phyloP scores from a whole-genome alignment of 2,329 filamentous ascomycete genomes.

The Aspergillus eucalypticola region DNA sequence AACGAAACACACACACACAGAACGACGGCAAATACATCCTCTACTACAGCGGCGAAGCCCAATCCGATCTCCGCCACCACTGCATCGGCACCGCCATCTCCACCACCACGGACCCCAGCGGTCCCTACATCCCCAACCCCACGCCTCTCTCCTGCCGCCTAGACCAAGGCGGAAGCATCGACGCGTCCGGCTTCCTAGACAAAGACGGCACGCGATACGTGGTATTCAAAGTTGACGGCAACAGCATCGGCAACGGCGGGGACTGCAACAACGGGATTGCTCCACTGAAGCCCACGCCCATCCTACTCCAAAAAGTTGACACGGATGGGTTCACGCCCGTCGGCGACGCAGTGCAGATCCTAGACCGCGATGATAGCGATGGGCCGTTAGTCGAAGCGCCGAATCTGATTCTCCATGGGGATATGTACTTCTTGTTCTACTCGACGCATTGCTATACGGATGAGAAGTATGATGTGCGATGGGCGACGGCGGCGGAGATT shows the following conservation, averaged over 20 bases:
- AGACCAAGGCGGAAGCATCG: conserved; percentile 61
- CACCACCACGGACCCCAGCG: conserved; percentile 38
- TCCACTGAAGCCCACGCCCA: conserved; percentile 39
- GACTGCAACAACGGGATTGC: conserved; percentile 49
- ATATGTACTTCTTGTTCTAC: conserved; percentile 63
- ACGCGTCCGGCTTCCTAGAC: conserved; percentile 62
- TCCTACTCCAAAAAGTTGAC: conserved; percentile 43
- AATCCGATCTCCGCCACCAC: conserved; percentile 46
- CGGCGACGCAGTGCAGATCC: conserved; percentile 57
- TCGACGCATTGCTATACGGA: conserved; percentile 61
- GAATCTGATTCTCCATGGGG: conserved; percentile 47
- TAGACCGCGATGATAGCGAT: conserved; percentile 64
- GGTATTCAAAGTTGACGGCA: conserved; percentile 68
- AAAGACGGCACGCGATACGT: conserved; percentile 58
- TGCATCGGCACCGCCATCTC: conserved; percentile 62
- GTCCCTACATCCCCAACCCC: conserved; percentile 55
- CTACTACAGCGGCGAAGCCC: conserved; percentile 59
- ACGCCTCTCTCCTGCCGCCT: conserved; percentile 56
- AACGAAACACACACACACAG: conserved; percentile 18
- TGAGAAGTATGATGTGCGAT: conserved; percentile 56
- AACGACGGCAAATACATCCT: conserved; percentile 57
- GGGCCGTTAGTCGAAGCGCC: conserved; percentile 66
- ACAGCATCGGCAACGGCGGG: conserved; percentile 53
- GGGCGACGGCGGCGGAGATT: conserved; percentile 47
- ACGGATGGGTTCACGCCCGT: conserved; percentile 55